Evolutionary conservation across 2,329 filamentous ascomycete species (phyloP).

Genomic region (Thermoascus crustaceus): DNA sequence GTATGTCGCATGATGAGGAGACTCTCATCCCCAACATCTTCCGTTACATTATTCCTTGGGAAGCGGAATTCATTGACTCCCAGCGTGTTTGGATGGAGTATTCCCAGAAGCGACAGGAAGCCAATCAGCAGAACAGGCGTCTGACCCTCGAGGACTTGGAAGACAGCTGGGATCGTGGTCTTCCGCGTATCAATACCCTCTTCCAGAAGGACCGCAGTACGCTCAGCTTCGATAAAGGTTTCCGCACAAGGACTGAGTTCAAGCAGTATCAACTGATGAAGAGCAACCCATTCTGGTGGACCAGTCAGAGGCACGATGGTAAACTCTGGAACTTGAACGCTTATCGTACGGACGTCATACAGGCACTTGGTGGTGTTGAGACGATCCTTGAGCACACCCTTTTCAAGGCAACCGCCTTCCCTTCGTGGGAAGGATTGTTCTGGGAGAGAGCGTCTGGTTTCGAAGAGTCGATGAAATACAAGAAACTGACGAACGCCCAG

Average conservation of each 20-base stretch:
- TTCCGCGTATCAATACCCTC: conserved; percentile 94
- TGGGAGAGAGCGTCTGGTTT: conserved; percentile 66
- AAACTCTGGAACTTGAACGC: conserved; percentile 97
- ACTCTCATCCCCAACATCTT: conserved; percentile 98
- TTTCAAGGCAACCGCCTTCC: conserved; percentile 95
- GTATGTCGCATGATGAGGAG: conserved; percentile 98
- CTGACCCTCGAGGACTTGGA: conserved; percentile 93
- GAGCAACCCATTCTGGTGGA: conserved; percentile 99
- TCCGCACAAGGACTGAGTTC: conserved; percentile 90
- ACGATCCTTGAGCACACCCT: conserved; percentile 94
- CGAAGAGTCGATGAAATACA: conserved; percentile 78
- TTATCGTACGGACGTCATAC: conserved; percentile 93
- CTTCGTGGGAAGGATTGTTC: conserved; percentile 93
- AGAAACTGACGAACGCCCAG: conserved; percentile 96
- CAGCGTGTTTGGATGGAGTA: conserved; percentile 99
- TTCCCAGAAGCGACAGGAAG: conserved; percentile 93
- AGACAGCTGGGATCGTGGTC: conserved; percentile 95
- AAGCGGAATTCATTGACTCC: conserved; percentile 97
- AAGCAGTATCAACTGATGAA: conserved; percentile 99
- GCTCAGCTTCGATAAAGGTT: conserved; percentile 95
- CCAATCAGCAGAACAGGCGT: conserved; percentile 92
- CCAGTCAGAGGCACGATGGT: conserved; percentile 90
- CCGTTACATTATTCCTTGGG: conserved; percentile 98
- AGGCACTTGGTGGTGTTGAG: conserved; percentile 91
- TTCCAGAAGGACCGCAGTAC: conserved; percentile 99